A percentile compares a stretch with the other conserved stretches of the same genome.
Conservation (phyloP, 352 stramenopile species). For the Detonula confervacea region DNA sequence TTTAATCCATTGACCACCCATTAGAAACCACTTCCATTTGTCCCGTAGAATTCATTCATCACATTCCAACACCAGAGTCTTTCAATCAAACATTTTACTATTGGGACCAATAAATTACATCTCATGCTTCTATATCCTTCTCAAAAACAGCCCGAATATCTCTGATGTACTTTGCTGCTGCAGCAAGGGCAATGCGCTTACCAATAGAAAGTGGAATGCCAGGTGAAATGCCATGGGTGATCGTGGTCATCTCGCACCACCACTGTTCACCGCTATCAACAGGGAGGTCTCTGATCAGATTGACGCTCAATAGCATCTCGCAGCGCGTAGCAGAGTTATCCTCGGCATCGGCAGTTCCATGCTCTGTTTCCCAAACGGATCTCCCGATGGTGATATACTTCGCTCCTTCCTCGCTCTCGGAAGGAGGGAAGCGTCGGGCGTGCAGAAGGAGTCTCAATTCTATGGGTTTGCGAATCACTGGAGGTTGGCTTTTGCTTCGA, state of each 20-base stretch:
- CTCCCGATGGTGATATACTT: conserved; percentile 52
- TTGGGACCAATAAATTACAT: too few species aligned
- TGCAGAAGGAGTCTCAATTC: conserved; percentile 64
- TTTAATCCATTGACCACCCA: too few species aligned
- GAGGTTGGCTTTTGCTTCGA: conserved; percentile 55
- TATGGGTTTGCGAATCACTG: conserved; percentile 60
- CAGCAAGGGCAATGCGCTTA: conserved; percentile 40
- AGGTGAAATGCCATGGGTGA: conserved; percentile 48
- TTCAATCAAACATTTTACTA: too few species aligned
- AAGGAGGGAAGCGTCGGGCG: conserved; percentile 48
- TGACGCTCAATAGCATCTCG: conserved; percentile 77
- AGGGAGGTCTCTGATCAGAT: conserved; percentile 61
- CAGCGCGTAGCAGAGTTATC: conserved; percentile 36
- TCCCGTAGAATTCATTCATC: too few species aligned
- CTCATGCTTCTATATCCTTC: too few species aligned
- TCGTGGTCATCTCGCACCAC: conserved; percentile 56
- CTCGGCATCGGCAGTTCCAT: conserved; percentile 24
- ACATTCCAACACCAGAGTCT: too few species aligned
- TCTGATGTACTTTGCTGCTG: conserved; percentile 48
- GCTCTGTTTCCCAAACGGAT: conserved; percentile 50
- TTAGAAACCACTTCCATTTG: too few species aligned
- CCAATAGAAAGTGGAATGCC: conserved; percentile 52
- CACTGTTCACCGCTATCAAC: conserved; percentile 2
- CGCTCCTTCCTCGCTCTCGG: conserved; percentile 35
- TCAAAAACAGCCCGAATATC: conserved; percentile 60